A percentile compares a stretch with the other conserved stretches of the same genome.
These are phyloP conservation scores for Helicocarpus griseus DNA, from an alignment of 2,329 filamentous ascomycete genomes.

Conservation along the genomic window DNA sequence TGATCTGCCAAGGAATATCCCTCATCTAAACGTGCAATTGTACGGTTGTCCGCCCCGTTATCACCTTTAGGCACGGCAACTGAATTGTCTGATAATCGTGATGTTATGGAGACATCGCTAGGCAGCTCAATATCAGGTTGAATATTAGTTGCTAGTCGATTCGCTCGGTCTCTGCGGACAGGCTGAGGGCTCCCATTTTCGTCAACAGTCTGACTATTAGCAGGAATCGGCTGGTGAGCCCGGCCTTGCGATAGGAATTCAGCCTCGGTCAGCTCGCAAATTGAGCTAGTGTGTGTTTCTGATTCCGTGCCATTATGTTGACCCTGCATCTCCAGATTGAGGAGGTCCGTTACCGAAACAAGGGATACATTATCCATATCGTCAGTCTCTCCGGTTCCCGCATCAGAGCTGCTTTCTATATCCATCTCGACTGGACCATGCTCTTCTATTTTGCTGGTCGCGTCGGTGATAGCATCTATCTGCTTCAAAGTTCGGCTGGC, in stretches of 20 bases:
- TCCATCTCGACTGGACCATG: not conserved
- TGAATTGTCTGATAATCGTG: not conserved
- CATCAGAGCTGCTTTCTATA: not conserved
- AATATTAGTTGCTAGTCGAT: not conserved
- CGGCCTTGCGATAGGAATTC: constrained; percentile 1
- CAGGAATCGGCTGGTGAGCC: not conserved
- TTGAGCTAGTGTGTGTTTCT: not conserved
- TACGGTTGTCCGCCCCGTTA: not conserved
- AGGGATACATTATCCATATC: not conserved
- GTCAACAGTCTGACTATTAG: constrained; percentile 21
- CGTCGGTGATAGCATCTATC: not conserved
- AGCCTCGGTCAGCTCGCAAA: constrained; percentile 1
- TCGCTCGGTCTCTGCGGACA: not conserved
- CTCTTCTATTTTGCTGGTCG: not conserved
- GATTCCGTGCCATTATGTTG: not conserved
- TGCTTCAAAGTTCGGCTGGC: not conserved
- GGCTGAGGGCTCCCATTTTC: constrained; percentile 28
- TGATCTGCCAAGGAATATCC: not conserved
- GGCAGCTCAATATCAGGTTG: not conserved
- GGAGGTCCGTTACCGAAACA: not conserved
- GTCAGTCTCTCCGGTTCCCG: not conserved
- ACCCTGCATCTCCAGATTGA: not conserved
- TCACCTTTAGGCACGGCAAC: not conserved
- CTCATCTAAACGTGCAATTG: not conserved
- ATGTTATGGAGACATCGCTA: not conserved